Evolutionary conservation across 148 eudicot genomes (phyloP).

Genomic region (Dianthus caryophyllus): DNA sequence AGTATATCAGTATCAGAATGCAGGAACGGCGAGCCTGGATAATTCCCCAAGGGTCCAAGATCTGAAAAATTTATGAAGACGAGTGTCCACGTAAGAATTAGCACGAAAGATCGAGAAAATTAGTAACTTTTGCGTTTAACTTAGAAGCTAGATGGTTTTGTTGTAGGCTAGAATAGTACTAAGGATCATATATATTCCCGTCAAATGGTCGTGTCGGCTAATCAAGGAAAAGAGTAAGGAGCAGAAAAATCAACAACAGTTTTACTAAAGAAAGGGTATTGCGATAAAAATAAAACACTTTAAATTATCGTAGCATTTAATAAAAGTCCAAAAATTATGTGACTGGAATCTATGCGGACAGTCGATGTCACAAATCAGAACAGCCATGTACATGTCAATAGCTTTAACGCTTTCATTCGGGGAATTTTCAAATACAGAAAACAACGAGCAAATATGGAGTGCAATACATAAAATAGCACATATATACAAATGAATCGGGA

Average conservation of each 20-base stretch:
- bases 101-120: constrained; percentile 1
- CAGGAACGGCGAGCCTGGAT: constrained; percentile 92
- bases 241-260: neutral
- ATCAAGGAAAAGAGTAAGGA: neutral
- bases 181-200: neutral
- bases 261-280: neutral
- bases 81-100: neutral
- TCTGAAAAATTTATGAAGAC: constrained; percentile 39
- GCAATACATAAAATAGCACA: neutral
- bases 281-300: neutral
- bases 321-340: neutral
- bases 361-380: neutral
- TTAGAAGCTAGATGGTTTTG: neutral
- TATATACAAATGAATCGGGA: neutral
- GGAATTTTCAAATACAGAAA: neutral
- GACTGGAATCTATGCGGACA: neutral
- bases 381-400: neutral
- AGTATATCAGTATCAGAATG: constrained; percentile 91
- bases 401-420: too few species aligned
- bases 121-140: neutral
- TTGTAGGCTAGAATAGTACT: neutral
- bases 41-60: constrained; percentile 93
- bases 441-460: constrained; percentile 1
- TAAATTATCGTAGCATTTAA: neutral
- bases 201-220: neutral